Conservation (phyloP, 805 yeast species). For the Hanseniaspora opuntiae region DNA sequence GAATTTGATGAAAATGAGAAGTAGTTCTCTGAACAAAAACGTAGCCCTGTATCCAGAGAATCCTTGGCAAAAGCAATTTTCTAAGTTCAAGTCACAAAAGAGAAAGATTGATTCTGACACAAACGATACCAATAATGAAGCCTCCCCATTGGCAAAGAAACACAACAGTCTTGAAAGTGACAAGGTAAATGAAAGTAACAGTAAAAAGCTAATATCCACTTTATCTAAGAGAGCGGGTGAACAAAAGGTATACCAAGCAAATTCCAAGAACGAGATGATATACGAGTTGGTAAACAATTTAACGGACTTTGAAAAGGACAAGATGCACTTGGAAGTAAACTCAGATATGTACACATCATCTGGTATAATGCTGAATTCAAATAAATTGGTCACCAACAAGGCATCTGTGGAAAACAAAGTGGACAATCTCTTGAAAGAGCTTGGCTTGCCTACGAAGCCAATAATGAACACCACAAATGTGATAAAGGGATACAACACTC, state of each 20-base stretch:
- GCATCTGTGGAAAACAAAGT: constrained; percentile 60
- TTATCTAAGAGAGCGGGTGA: background rate
- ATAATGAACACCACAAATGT: constrained; percentile 76
- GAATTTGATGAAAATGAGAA: constrained; percentile 57
- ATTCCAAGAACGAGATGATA: constrained; percentile 6
- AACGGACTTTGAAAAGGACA: constrained; percentile 10
- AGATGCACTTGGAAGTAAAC: constrained; percentile 3
- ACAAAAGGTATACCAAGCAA: background rate
- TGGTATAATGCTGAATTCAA: constrained; percentile 73
- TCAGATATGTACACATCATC: constrained; percentile 29
- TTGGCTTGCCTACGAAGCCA: constrained; percentile 70
- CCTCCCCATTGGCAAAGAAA: constrained; percentile 11
- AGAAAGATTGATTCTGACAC: constrained; percentile 10
- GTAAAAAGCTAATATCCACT: constrained; percentile 19
- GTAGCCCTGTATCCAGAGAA: constrained; percentile 33
- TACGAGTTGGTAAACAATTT: background rate
- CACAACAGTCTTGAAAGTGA: constrained; percentile 16
- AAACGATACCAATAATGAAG: background rate
- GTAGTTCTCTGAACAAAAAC: constrained; percentile 30
- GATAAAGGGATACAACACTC: constrained; percentile 30
- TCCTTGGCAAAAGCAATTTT: constrained; percentile 33
- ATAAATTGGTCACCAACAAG: constrained; percentile 63
- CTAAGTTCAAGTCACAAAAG: constrained; percentile 22
- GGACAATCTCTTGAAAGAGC: constrained; percentile 51
- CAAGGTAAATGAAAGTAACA: constrained; percentile 12